These are phyloP conservation scores for Penicillium sclerotigenum DNA, from an alignment of 2,329 filamentous ascomycete genomes.

Conservation along the genomic window DNA sequence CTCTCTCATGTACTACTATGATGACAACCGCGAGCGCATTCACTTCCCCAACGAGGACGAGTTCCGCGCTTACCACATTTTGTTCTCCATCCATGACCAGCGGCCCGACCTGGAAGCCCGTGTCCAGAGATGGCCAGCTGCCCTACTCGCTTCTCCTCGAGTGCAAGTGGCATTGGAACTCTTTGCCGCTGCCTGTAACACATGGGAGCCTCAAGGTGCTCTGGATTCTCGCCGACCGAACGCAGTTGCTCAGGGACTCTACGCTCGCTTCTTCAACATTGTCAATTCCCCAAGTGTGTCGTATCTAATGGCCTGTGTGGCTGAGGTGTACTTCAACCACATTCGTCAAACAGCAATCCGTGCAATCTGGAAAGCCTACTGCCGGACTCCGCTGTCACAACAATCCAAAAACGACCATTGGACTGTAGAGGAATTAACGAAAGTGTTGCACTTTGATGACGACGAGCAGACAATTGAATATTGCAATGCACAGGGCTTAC, in stretches of 20 bases:
- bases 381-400: conserved; percentile 47
- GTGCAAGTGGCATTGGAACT: conserved; percentile 58
- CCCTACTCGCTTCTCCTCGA: conserved; percentile 50
- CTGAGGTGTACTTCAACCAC: conserved; percentile 60
- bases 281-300: conserved; percentile 55
- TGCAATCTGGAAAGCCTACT: conserved; percentile 54
- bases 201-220: conserved; percentile 51
- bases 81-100: conserved; percentile 53
- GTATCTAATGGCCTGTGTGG: conserved; percentile 63
- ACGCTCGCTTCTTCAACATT: conserved; percentile 56
- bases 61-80: conserved; percentile 61
- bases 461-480: conserved; percentile 54
- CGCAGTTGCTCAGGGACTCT: conserved; percentile 57
- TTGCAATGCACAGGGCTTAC: conserved; percentile 53
- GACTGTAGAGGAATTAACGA: conserved; percentile 53
- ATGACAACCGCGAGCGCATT: conserved; percentile 51
- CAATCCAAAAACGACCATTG: conserved; percentile 54
- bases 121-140: conserved; percentile 54
- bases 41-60: conserved; percentile 59
- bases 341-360: conserved; percentile 57
- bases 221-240: conserved; percentile 50
- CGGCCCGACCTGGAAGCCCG: conserved; percentile 56
- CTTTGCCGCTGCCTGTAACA: conserved; percentile 55
- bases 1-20: conserved; percentile 60
- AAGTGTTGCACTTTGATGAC: conserved; percentile 55